Evolutionary conservation across 2,329 filamentous ascomycete species (phyloP).

Genomic region (Diaporthe citri): DNA sequence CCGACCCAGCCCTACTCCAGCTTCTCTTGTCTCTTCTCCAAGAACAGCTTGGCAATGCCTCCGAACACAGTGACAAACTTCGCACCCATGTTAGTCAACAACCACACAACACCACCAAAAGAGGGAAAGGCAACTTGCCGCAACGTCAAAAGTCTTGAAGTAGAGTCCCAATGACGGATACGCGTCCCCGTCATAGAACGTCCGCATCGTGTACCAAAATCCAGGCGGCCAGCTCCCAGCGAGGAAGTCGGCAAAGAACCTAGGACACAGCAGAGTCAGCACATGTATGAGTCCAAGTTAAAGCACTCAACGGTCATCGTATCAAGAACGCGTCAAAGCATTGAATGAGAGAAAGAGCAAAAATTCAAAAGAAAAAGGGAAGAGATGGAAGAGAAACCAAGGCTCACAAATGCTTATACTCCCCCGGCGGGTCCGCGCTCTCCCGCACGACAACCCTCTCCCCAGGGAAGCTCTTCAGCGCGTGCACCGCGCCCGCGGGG

Average conservation of each 20-base stretch:
- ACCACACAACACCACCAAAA: neutral
- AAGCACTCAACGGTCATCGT: too few relatives aligned
- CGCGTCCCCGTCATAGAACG: conserved; percentile 25
- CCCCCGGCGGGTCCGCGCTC: conserved; percentile 27
- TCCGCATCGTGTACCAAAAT: conserved; percentile 31
- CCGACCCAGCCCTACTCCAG: neutral
- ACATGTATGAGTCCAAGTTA: neutral
- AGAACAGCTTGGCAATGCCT: conserved; percentile 25
- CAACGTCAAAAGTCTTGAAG: conserved; percentile 25
- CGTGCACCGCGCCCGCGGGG: conserved; percentile 1
- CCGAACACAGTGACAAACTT: conserved; percentile 37
- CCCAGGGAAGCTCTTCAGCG: conserved; percentile 4
- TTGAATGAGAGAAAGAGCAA: too few relatives aligned
- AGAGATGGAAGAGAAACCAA: too few relatives aligned
- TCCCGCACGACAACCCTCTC: conserved; percentile 30
- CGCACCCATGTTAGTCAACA: neutral
- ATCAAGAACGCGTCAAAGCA: neutral
- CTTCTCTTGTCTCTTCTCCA: conserved; percentile 9
- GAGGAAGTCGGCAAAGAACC: conserved; percentile 30
- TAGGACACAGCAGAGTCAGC: neutral
- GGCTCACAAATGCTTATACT: conserved; percentile 30
- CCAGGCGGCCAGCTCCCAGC: neutral
- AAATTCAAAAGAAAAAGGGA: too few relatives aligned
- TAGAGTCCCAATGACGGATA: conserved; percentile 29
- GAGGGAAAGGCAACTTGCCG: neutral